Evolutionary conservation across 164 flowering plant genomes (phyloP), one percentile per base, ranked within the genome.

Genomic region (Saururus chinensis): DNA sequence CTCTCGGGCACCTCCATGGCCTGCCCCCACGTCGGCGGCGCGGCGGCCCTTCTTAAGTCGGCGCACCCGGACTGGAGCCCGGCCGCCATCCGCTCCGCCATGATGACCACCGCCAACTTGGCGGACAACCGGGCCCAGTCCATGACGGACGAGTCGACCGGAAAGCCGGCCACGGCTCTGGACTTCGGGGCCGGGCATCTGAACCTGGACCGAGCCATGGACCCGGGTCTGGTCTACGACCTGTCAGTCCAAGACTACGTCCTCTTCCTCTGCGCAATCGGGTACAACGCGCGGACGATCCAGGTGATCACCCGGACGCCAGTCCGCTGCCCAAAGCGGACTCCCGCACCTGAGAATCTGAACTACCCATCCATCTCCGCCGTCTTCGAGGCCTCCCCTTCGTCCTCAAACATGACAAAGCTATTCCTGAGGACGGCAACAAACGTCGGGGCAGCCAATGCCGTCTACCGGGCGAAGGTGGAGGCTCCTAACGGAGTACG

Each of bases 1-100:
- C 62, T 87, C 7, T 87, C 96, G 0, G 96, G 96, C 6, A 89
- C 96, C 0, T 89, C 96, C 0, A 89, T 89, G 95, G 84, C 95
- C 19, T 79, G 84, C 63, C 95, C 92, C 7, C 96, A 89, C 68
- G 93, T 89, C 0, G 79, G 91, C 37, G 96, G 93, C 3, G 92
- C 89, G 2, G 95, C 96, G 0, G 95, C 96, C 0, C 69, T 89
- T 69, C 85, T 89, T 0, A 89, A 89, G 62, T 84, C 89, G 0
- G 83, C 88, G 0, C 89, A 87, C 59, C 92, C 87, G 0, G 80
- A 81, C 62, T 89, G 96, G 96, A 80, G 81, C 57, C 92, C 96
- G 1, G 85, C 96, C 0, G 82, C 81, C 4, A 79, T 89, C 40
- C 70, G 89, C 13, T 89, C 96, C 1, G 96, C 93, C 1, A 74